These are phyloP conservation scores for Dendryphion nanum DNA, from an alignment of 2,329 filamentous ascomycete species.

Conservation along the genomic window DNA sequence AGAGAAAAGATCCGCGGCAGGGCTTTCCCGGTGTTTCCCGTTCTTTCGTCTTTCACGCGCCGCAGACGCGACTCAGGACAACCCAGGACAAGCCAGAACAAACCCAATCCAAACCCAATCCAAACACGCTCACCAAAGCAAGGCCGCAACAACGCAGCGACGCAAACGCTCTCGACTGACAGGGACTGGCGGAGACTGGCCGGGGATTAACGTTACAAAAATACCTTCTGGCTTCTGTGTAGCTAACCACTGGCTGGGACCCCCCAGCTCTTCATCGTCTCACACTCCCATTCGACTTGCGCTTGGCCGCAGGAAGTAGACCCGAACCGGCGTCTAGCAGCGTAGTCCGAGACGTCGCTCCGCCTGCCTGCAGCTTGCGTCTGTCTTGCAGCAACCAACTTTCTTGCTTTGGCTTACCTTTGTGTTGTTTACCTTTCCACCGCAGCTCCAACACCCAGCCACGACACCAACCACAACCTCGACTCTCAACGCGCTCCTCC, in stretches of 20 bases:
- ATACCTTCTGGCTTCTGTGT: no score
- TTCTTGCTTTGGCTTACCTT: constrained; percentile 1
- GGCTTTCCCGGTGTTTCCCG: constrained; percentile 1
- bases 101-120: no score
- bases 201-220: no score
- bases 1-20: constrained; percentile 12
- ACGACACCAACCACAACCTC: neutral
- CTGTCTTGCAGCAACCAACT: neutral
- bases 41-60: no score
- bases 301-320: constrained; percentile 22
- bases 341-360: neutral
- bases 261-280: constrained; percentile 14
- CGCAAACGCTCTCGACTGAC: no score
- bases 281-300: constrained; percentile 25
- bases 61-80: no score
- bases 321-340: constrained; percentile 18
- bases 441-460: constrained; percentile 3
- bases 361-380: neutral
- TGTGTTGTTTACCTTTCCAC: constrained; percentile 11
- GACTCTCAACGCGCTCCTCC: neutral
- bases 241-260: no score
- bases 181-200: no score
- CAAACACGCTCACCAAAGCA: no score
- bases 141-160: no score
- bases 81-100: no score